phyloP scores from a whole-genome alignment of 1,284 basidiomycete genomes.

The Cryptococcus maquisensis region DNA sequence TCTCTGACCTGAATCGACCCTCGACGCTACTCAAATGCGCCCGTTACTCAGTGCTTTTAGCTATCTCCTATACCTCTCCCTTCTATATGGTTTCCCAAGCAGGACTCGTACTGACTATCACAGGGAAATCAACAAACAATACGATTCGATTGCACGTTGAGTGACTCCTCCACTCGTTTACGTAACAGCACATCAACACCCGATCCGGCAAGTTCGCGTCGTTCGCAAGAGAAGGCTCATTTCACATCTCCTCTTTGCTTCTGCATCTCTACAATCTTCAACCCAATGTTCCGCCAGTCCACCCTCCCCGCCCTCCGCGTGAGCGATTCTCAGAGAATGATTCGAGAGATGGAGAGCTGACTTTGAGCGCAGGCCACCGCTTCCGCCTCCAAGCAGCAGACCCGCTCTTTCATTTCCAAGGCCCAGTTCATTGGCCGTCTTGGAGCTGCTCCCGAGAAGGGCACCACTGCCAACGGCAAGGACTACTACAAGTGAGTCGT shows the following conservation, averaged over 20 bases:
- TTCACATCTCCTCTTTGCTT: conserved; percentile 5
- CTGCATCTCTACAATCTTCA: not conserved
- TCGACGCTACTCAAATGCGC: too few species aligned
- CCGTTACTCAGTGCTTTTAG: too few species aligned
- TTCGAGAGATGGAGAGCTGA: not conserved
- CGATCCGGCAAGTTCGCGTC: too few species aligned
- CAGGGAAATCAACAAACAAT: too few species aligned
- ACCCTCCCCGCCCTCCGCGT: conserved; percentile 12
- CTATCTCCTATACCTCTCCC: too few species aligned
- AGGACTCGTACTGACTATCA: too few species aligned
- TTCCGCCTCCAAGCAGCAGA: conserved; percentile 4
- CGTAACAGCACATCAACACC: not conserved
- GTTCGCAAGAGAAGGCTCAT: not conserved
- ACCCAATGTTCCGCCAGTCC: conserved; percentile 11
- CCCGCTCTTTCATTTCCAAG: conserved; percentile 21
- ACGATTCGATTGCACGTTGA: too few species aligned
- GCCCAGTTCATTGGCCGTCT: conserved; percentile 40
- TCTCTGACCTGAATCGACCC: too few species aligned
- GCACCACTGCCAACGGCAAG: conserved; percentile 23
- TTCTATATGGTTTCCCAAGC: too few species aligned
- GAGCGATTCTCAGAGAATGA: not conserved
- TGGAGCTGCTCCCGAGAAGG: conserved; percentile 31
- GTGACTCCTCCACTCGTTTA: not conserved
- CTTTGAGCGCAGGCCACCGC: not conserved
- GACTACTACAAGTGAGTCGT: conserved; percentile 29